Base-by-base conservation (phyloP, 1,284 basidiomycete species). In the Ustilago sp. region DNA sequence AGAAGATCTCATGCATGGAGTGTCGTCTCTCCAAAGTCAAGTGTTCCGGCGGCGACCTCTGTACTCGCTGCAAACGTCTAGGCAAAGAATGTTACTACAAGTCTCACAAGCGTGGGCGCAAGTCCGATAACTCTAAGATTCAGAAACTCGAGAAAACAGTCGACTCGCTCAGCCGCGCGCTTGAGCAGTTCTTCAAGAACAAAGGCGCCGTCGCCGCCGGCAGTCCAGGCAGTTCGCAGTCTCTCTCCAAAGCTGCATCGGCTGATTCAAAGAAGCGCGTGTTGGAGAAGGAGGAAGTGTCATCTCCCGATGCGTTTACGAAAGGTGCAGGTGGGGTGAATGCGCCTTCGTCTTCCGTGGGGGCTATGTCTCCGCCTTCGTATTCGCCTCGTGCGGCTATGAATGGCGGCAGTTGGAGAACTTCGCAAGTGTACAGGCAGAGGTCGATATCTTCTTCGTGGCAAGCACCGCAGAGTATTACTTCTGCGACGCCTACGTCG, bases 1-100 rank as follows among this genome's bases (percentile, higher is more conserved):
- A 76, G 51, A 79, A 79, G 59, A 75, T 79, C 39, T 75, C 72
- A 17, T 79, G 77, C 70, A 70, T 79, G 68, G 77, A 75, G 38
- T 79, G 77, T 41, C 68, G 77, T 23, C 61, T 64, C 35, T 69
- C 65, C 59, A 79, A 79, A 43, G 77, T 79, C 45, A 79, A 79
- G 55, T 79, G 77, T 43, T 68, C 73, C 39, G 73, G 74, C 31
- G 74, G 70, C 19, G 59, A 68, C n/a, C 59, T 68, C 5, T 79
- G 77, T 62, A 54, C 56, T 3, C 68, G 77, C 4, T 79, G 77
- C 67, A 68, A 73, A 54, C 68, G 77, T 39, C 63, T 76, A 0
- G 65, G 63, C 35, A 72, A 72, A 36, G 60, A 65, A 41, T 79
- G 77, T 65, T 69, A 61, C 59, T 79, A 72, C 63, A 67, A 73